Conservation (phyloP, 345 rosid genomes). For the Zanthoxylum bungeanum region DNA sequence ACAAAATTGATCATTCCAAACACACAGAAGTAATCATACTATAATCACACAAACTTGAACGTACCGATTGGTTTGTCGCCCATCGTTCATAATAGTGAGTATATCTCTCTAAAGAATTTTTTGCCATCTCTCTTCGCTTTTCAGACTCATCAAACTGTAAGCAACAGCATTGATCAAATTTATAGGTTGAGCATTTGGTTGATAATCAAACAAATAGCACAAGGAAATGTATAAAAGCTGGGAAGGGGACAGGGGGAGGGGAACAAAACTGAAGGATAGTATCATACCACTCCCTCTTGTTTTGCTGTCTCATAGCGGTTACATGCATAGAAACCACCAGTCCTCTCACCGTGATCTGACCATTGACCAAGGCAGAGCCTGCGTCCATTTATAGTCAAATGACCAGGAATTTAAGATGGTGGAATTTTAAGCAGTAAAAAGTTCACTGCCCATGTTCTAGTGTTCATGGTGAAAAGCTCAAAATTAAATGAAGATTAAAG, state of each 20-base stretch:
- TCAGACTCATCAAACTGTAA: slow-evolving; percentile 72
- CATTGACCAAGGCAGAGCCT: slow-evolving; percentile 85
- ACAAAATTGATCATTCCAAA: not conserved
- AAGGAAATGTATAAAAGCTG: not conserved
- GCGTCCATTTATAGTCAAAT: slow-evolving; percentile 23
- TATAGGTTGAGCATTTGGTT: not conserved
- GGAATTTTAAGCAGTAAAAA: not conserved
- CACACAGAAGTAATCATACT: not conserved
- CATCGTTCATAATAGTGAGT: slow-evolving; percentile 90
- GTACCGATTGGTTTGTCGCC: slow-evolving; percentile 87
- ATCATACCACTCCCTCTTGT: slow-evolving; percentile 80
- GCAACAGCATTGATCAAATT: not conserved
- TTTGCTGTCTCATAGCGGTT: slow-evolving; percentile 80
- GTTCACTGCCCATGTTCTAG: not conserved
- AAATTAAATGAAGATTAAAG: slow-evolving; percentile 1
- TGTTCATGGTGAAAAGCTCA: not conserved
- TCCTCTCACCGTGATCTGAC: slow-evolving; percentile 77
- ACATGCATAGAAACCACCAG: slow-evolving; percentile 80
- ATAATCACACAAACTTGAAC: slow-evolving; percentile 16
- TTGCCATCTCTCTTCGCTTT: slow-evolving; percentile 89
- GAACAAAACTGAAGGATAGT: not conserved
- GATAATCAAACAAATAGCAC: slow-evolving; percentile 6
- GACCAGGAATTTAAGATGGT: not conserved
- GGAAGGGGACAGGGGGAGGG: not conserved
- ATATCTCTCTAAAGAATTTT: slow-evolving; percentile 80